Base-by-base conservation (phyloP, 1,284 basidiomycete genomes). In the Melampsora larici-populina region DNA sequence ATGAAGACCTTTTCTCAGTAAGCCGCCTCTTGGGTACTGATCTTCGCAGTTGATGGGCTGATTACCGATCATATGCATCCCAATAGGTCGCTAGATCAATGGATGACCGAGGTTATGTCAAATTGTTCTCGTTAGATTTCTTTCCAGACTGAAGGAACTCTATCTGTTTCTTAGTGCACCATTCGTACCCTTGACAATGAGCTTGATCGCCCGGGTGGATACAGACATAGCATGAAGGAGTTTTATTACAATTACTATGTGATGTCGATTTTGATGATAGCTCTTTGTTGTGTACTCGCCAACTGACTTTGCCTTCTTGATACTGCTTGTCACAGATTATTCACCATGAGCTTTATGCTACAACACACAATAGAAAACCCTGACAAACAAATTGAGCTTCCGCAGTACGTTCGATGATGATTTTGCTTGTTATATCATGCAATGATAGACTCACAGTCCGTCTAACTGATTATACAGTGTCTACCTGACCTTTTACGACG, bases 291-390 rank as follows among this genome's bases (percentile, higher is more conserved):
- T 58, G 21, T 58, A 11, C 18, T 58, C 55, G 13, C 55, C 9
- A 58, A 13, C n/a, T n/a, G 8, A 24, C 55, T 58, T 8, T 24
- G 6, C 55, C 33, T 36, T 64, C 29, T 36, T 64, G 7, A 24
- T 36, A 1, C 2, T 7, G 4, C 17, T 64, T 33, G 21, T 33
- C 7, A 4, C 18, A 64, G 62, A 29, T 64, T 64, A 21, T 64
- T 94, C 29, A 86, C 97, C 80, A 95, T 97, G 83, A 95, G 94
- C 8, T 98, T 97, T 81, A 94, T 95, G 2, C 87, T 98, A 74
- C 94, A 98, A 84, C 92, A 96, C 82, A 92, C 95, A 2, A 85
- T 97, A 72, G 94, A 96, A 62, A 82, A 82, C 36, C 81, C 82
- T 0, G 81, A 80, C 1, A 80, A 81, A 2, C 79, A 78, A 8